Conservation (phyloP, 306 rosid species). For the Alnus glutinosa region DNA sequence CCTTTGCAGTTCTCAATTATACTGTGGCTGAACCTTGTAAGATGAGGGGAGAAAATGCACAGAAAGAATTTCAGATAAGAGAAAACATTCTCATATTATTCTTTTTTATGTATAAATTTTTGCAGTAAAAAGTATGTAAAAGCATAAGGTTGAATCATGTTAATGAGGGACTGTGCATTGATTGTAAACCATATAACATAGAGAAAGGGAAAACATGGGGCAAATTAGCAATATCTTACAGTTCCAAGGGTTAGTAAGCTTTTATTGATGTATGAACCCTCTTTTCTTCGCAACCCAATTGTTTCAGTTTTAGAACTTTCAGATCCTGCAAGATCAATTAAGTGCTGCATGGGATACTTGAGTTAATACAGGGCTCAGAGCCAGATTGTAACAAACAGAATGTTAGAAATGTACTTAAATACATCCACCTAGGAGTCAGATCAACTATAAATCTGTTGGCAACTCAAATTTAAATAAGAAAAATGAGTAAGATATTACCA, state of each 20-base stretch:
- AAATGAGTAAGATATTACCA: slow-evolving; percentile 46
- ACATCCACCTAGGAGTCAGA: slow-evolving; percentile 1
- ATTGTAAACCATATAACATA: slow-evolving; percentile 6
- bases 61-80: not conserved
- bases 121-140: not conserved
- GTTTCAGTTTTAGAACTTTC: slow-evolving; percentile 94
- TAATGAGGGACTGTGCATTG: not conserved
- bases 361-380: slow-evolving; percentile 19
- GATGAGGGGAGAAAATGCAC: not conserved
- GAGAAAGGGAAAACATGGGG: slow-evolving; percentile 8
- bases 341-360: slow-evolving; percentile 60
- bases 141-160: slow-evolving; percentile 10
- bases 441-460: slow-evolving; percentile 7
- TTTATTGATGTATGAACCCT: slow-evolving; percentile 87
- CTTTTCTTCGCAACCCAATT: slow-evolving; percentile 84
- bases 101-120: not conserved
- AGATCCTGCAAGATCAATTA: slow-evolving; percentile 94
- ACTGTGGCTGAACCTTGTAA: not conserved
- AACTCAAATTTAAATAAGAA: slow-evolving; percentile 21
- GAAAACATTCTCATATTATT: not conserved
- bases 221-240: slow-evolving; percentile 46
- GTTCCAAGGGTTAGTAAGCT: slow-evolving; percentile 91
- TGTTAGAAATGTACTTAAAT: slow-evolving; percentile 13
- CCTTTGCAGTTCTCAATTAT: not conserved
- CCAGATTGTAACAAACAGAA: slow-evolving; percentile 7